These are phyloP conservation scores for Populus ilicifolia DNA, from an alignment of 345 rosid genomes.

Conservation along the genomic window DNA sequence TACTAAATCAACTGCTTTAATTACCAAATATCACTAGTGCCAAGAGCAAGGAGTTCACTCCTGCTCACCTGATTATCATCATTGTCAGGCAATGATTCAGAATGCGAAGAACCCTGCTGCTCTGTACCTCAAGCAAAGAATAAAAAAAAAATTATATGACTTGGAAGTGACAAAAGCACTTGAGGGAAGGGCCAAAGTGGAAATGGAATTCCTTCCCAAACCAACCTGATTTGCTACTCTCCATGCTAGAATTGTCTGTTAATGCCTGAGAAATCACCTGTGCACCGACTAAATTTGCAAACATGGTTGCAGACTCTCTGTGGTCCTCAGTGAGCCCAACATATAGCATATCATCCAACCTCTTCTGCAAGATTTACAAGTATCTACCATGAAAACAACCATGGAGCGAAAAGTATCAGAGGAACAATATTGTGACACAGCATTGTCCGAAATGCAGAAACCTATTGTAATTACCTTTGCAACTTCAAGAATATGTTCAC, in stretches of 20 bases:
- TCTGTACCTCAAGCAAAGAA: conserved; percentile 39
- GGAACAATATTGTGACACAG: conserved; percentile 6
- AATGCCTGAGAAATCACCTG: conserved; percentile 73
- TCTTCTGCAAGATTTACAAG: conserved; percentile 74
- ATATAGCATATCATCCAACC: conserved; percentile 88
- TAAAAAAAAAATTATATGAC: neutral
- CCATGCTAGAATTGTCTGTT: conserved; percentile 28
- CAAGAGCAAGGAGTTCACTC: conserved; percentile 5
- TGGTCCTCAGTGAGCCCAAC: conserved; percentile 95
- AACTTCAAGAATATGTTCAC: conserved; percentile 71
- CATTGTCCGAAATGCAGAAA: conserved; percentile 4
- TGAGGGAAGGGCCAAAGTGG: neutral
- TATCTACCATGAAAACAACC: conserved; percentile 41
- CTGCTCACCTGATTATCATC: conserved; percentile 51
- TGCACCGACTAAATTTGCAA: conserved; percentile 89
- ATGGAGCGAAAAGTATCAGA: conserved; percentile 28
- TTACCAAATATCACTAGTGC: neutral
- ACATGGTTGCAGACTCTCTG: conserved; percentile 88
- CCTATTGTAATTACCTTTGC: conserved; percentile 62
- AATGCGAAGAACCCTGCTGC: conserved; percentile 36
- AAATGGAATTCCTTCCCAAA: neutral
- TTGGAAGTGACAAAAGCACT: neutral
- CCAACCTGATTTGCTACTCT: conserved; percentile 39
- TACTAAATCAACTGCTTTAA: neutral
- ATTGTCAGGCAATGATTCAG: conserved; percentile 47